Evolutionary conservation across 495 filamentous ascomycete genomes (phyloP), one percentile per base, ranked within the genome.

Genomic region (Aspergillus sparsus): DNA sequence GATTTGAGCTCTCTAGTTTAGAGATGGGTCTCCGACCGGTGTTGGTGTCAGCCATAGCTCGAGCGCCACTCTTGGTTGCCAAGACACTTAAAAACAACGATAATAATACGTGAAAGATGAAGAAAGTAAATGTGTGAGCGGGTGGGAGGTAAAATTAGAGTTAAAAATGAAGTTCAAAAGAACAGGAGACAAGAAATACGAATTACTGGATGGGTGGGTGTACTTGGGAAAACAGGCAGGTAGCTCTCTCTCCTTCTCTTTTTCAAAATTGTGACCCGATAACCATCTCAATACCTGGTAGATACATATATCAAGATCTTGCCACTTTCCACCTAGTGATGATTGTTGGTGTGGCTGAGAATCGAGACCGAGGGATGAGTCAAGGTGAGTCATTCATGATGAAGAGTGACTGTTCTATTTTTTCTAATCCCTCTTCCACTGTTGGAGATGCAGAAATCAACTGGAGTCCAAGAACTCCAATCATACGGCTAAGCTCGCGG

Each of bases 1-100:
- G 88, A 68, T 93, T 83, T 41, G 85, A 81, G 37, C 75, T 66
- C 71, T 93, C 88, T 8, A 80, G 71, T 52, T 80, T 80, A 6
- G 91, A 85, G 6, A 88, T 71, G 9, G 91, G 91, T 61, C 86
- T 84, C 55, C 79, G 69, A 27, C 88, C 82, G 46, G 67, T 58
- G 31, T 49, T 39, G 33, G 67, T 46, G 44, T 37, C 52, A 8
- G 57, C 2, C 51, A 56, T 55, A 12, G 27, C 21, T 27, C 21
- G 21, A 27, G 21, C 47, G 61, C 44, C 35, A 36, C 27, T 31
- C 49, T 61, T 63, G 53, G 36, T 35, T 58, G 41, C 31, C 51
- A 58, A 37, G 45, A 47, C 42, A 18, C 37, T 47, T 47, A 27
- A 27, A 27, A 27, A 27, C 3, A 3, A 27, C 7, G 44, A 47